Evolutionary conservation across 257 asterid species (phyloP).

Genomic region (Cynanchum wilfordii): DNA sequence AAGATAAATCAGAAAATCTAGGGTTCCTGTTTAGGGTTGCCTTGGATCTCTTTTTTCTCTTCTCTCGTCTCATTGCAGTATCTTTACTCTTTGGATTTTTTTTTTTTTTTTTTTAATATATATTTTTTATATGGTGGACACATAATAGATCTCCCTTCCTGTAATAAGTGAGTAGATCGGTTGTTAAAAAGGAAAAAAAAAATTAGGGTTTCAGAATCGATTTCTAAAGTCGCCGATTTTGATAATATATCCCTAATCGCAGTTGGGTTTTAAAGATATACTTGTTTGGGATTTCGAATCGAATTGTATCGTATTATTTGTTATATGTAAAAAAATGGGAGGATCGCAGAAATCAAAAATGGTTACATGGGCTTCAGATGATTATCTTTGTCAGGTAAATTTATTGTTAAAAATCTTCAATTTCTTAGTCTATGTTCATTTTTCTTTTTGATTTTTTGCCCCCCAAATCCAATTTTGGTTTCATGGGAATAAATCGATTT

Average conservation of each 20-base stretch:
- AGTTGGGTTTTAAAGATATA: constrained; percentile 24
- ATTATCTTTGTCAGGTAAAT: constrained; percentile 93
- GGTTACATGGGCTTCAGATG: constrained; percentile 91
- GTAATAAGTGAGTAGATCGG: neutral
- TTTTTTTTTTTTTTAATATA: too few species aligned
- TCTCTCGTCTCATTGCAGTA: neutral
- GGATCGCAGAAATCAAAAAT: constrained; percentile 80
- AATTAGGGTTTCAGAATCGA: constrained; percentile 14
- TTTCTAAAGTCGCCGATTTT: constrained; percentile 17
- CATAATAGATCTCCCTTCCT: constrained; percentile 8
- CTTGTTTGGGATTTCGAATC: constrained; percentile 28
- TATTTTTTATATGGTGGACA: neutral
- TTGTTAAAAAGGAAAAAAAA: neutral
- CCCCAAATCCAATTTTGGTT: neutral
- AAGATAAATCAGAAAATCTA: constrained; percentile 21
- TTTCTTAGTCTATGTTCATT: constrained; percentile 11
- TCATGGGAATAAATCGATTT: neutral
- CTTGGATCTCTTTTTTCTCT: constrained; percentile 16
- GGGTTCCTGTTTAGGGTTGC: constrained; percentile 27
- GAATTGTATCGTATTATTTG: constrained; percentile 24
- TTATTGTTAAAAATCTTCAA: constrained; percentile 17
- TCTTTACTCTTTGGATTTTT: neutral
- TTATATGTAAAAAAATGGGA: constrained; percentile 57
- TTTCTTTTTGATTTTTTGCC: neutral
- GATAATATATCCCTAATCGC: constrained; percentile 18